These are phyloP conservation scores for Ophiostoma ulmi DNA, from an alignment of 2,329 filamentous ascomycete genomes.

Conservation along the genomic window DNA sequence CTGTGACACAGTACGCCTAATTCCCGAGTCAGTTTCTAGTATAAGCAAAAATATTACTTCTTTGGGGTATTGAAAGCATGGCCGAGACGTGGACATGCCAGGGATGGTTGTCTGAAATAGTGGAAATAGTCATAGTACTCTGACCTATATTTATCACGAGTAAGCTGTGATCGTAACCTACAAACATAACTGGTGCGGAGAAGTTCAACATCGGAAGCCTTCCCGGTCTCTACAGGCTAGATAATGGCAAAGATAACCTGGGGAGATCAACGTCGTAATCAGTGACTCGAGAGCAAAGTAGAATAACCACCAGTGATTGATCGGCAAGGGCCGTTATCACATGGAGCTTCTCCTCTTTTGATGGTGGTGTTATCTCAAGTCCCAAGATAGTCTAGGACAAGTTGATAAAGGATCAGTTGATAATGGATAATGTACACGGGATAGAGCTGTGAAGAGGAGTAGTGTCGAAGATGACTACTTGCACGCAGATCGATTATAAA, in stretches of 20 bases:
- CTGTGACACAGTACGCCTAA: too few relatives aligned
- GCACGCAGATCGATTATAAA: neutral
- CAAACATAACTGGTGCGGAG: neutral
- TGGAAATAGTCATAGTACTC: too few relatives aligned
- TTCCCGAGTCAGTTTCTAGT: too few relatives aligned
- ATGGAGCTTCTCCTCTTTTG: neutral
- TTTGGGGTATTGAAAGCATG: too few relatives aligned
- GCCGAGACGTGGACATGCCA: too few relatives aligned
- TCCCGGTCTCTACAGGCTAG: neutral
- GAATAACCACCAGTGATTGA: neutral
- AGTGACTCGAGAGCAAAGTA: neutral
- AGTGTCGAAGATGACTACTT: neutral
- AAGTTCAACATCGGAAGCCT: neutral
- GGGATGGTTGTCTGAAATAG: too few relatives aligned
- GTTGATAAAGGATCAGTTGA: neutral
- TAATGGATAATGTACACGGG: neutral
- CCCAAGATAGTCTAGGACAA: neutral
- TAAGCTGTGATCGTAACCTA: too few relatives aligned
- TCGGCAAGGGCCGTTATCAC: neutral
- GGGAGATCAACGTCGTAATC: neutral
- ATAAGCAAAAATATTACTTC: too few relatives aligned
- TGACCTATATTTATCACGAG: too few relatives aligned
- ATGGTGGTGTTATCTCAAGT: neutral
- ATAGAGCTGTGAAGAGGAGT: neutral
- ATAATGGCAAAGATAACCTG: neutral